phyloP scores from a whole-genome alignment of 352 stramenopile species.

The Elongisporangium undulatum region DNA sequence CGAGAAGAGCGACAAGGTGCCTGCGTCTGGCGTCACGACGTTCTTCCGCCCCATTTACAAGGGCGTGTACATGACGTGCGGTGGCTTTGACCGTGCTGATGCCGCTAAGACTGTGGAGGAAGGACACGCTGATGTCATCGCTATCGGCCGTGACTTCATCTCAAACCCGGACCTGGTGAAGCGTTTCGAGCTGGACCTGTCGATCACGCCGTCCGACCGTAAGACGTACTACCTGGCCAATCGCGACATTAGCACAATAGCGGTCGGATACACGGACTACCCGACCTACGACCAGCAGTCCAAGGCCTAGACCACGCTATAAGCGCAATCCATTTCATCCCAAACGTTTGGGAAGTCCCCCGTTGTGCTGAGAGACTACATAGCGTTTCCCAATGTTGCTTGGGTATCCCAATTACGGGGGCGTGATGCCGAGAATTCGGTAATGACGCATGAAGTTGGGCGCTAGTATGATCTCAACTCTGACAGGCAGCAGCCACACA shows the following conservation, averaged over 20 bases:
- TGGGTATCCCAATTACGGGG: too few species aligned
- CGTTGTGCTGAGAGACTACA: too few species aligned
- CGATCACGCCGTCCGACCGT: constrained; percentile 21
- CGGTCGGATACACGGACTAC: constrained; percentile 28
- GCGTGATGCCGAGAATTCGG: too few species aligned
- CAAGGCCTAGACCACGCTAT: too few species aligned
- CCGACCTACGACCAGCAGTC: too few species aligned
- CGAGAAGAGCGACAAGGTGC: constrained; percentile 11
- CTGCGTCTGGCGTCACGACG: constrained; percentile 25
- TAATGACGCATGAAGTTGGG: too few species aligned
- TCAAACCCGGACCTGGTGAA: constrained; percentile 44
- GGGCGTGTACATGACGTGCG: constrained; percentile 32
- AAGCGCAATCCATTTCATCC: too few species aligned
- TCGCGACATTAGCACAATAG: too few species aligned
- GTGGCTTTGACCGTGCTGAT: constrained; percentile 23
- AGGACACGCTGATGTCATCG: constrained; percentile 30
- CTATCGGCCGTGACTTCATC: constrained; percentile 43
- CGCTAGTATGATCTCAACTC: too few species aligned
- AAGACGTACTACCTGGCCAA: constrained; percentile 23
- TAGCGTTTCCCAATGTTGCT: too few species aligned
- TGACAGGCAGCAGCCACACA: too few species aligned
- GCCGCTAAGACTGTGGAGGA: constrained; percentile 24
- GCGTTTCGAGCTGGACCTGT: constrained; percentile 18
- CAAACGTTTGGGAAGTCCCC: too few species aligned
- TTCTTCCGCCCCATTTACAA: constrained; percentile 36